Base-by-base conservation (phyloP, 2,329 filamentous ascomycete species). In the Knoxdaviesia proteae region DNA sequence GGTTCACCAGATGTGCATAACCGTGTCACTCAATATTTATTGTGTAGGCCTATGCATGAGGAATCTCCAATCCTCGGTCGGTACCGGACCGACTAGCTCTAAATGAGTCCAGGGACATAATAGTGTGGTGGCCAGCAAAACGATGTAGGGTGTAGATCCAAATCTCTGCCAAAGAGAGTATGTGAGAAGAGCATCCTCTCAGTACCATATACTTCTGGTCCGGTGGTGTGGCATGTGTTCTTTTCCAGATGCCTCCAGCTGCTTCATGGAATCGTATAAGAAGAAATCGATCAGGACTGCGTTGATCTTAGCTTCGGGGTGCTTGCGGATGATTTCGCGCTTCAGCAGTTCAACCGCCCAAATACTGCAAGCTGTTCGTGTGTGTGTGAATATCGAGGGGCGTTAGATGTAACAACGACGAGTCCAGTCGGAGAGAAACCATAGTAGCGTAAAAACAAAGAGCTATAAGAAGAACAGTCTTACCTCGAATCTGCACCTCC, bases 221-320 rank as follows among this genome's bases (percentile, higher is more conserved):
- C 87, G 70, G 60, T 94, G 87, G 60, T 94, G 86, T 5, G 84
- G 83, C 47, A 84, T 71, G 36, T 62, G 65, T 54, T 77, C 71
- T 44, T 67, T 58, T 42, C 75, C 65, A 49, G 65, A 57, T 1
- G 61, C 64, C 58, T 96, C 88, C 55, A 81, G 58, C 54, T 84
- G 80, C 58, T 96, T 98, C 62, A 90, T 86, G 11, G 80, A 76
- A 61, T 98, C 90, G 56, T 98, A 98, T 44, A 98, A 64, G 58
- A 94, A 94, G 61, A 96, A 98, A 59, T 98, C 90, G 48, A 98
- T 90, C 51, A 98, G 59, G 36, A 96, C 84, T 31, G 90, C 87
- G 56, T 98, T 98, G 50, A 79, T 60, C 42, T 72, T 65, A 1
- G 77, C 68, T 7, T 79, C 75, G 1, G 86, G 82, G 52, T 94